Evolutionary conservation across 2,329 filamentous ascomycete genomes (phyloP).

Genomic region (Colletotrichum filicis): DNA sequence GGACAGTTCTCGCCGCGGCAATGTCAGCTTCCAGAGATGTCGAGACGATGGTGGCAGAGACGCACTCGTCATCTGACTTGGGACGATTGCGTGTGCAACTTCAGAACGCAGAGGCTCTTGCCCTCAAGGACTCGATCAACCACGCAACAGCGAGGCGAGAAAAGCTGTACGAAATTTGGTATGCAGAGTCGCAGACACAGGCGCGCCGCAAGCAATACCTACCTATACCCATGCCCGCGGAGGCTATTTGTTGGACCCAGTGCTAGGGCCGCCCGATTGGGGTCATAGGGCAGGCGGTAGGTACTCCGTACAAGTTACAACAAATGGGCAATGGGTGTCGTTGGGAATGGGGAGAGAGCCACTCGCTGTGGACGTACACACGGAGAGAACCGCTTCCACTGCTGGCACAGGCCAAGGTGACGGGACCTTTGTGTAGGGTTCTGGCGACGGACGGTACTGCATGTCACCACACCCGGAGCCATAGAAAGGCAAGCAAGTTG

Average conservation of each 20-base stretch:
- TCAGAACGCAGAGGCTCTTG: slow-evolving; percentile 12
- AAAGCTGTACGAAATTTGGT: neutral
- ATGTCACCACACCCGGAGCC: slow-evolving; percentile 26
- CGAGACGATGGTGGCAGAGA: neutral
- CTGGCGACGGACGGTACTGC: slow-evolving; percentile 14
- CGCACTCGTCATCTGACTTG: slow-evolving; percentile 27
- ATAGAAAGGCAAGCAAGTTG: slow-evolving; percentile 4
- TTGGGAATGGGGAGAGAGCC: slow-evolving; percentile 21
- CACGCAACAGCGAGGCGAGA: neutral
- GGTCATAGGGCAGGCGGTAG: slow-evolving; percentile 20
- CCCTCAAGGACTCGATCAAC: neutral
- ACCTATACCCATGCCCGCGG: slow-evolving; percentile 13
- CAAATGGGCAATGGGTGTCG: slow-evolving; percentile 5
- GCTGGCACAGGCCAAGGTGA: slow-evolving; percentile 13
- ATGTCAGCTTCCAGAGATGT: neutral
- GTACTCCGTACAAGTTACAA: neutral
- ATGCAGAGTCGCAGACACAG: neutral
- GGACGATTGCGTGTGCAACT: slow-evolving; percentile 30
- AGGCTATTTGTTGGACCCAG: slow-evolving; percentile 32
- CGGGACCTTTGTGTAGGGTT: slow-evolving; percentile 22
- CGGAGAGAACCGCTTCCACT: slow-evolving; percentile 23
- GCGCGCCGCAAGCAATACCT: neutral
- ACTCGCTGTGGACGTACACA: slow-evolving; percentile 11
- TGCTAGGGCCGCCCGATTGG: slow-evolving; percentile 20
- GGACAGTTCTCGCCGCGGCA: neutral